phyloP scores from a whole-genome alignment of 2,329 filamentous ascomycete species.

The Fusarium burgessii region DNA sequence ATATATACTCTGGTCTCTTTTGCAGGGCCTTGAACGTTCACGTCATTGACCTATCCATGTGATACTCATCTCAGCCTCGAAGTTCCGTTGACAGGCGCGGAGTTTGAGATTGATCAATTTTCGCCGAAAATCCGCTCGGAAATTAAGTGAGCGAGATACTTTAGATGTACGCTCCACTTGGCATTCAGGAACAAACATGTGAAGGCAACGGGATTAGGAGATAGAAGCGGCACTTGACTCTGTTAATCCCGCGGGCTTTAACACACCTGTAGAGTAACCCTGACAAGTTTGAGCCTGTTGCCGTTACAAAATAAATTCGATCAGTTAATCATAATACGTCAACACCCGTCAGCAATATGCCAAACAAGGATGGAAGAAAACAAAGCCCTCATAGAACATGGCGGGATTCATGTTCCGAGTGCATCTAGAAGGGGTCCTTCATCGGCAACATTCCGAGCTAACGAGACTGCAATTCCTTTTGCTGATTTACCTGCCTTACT shows the following conservation, averaged over 20 bases:
- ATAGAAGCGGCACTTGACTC: not conserved
- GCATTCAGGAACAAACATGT: slow-evolving; percentile 1
- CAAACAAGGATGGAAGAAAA: not conserved
- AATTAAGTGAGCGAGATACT: not conserved
- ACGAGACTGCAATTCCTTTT: not conserved
- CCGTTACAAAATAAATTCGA: not conserved
- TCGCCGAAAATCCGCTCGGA: not conserved
- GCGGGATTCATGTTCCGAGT: not conserved
- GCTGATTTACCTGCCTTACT: not conserved
- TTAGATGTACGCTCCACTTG: not conserved
- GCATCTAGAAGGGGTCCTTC: not conserved
- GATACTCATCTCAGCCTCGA: not conserved
- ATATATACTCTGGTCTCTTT: not conserved
- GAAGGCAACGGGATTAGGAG: not conserved
- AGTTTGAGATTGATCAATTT: not conserved
- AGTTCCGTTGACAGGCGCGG: not conserved
- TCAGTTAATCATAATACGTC: not conserved
- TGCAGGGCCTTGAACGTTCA: not conserved
- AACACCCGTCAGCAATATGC: not conserved
- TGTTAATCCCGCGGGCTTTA: slow-evolving; percentile 1
- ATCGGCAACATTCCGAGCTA: not conserved
- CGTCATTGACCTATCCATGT: not conserved
- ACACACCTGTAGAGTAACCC: not conserved
- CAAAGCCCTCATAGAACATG: not conserved
- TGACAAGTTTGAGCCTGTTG: not conserved